Evolutionary conservation across 2,329 filamentous ascomycete genomes (phyloP).

Genomic region (Cercospora canescens): DNA sequence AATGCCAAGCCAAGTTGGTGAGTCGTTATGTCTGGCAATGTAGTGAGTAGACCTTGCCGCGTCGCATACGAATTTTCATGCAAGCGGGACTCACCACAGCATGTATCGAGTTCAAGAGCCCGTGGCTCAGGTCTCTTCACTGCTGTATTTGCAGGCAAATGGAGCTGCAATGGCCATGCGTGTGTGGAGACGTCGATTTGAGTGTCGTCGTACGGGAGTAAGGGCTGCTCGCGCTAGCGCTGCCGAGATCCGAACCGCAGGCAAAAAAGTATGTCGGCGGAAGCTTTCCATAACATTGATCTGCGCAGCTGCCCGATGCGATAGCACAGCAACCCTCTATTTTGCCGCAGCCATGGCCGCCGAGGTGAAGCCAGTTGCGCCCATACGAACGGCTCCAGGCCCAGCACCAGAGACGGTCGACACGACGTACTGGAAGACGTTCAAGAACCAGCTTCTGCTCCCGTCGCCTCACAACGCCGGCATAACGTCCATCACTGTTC

Average conservation of each 20-base stretch:
- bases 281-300: slow-evolving; percentile 4
- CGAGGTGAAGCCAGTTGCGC: slow-evolving; percentile 76
- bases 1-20: no score
- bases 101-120: no score
- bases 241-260: not conserved
- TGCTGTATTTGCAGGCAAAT: no score
- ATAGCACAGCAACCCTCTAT: not conserved
- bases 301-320: slow-evolving; percentile 2
- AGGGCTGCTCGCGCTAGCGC: not conserved
- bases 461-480: slow-evolving; percentile 88
- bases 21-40: no score
- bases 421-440: slow-evolving; percentile 94
- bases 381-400: slow-evolving; percentile 79
- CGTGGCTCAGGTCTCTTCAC: no score
- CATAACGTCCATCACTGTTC: slow-evolving; percentile 74
- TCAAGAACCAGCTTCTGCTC: slow-evolving; percentile 86
- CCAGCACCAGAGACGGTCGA: slow-evolving; percentile 84
- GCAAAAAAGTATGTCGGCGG: slow-evolving; percentile 3
- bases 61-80: no score
- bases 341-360: slow-evolving; percentile 66
- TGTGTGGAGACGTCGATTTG: no score
- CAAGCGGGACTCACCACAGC: no score
- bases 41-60: no score
- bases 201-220: no score
- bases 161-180: no score